These are phyloP conservation scores for Arabidopsis thaliana DNA, from an alignment of 345 rosid genomes.

Conservation along the genomic window DNA sequence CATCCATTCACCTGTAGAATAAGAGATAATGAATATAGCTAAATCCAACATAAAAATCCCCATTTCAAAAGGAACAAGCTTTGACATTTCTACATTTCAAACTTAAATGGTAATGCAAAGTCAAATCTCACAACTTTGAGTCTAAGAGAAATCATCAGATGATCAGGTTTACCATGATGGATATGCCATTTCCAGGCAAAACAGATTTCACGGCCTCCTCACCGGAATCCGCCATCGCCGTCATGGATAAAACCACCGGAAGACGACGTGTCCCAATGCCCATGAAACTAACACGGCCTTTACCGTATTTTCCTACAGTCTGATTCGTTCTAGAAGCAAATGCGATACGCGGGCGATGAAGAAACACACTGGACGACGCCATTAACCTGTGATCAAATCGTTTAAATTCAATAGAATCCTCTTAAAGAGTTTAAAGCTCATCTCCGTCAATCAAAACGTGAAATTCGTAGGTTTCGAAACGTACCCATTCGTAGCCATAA, in stretches of 20 bases:
- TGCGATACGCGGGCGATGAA: constrained; percentile 33
- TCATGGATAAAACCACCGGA: constrained; percentile 46
- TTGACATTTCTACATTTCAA: constrained; percentile 11
- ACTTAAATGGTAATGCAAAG: not conserved
- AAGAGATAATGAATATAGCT: constrained; percentile 1
- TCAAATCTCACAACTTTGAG: not conserved
- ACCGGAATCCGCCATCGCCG: constrained; percentile 41
- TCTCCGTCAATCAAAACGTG: constrained; percentile 12
- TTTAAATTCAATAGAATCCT: not conserved
- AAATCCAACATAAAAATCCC: not conserved
- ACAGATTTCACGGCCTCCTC: constrained; percentile 35
- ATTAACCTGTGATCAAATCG: constrained; percentile 38
- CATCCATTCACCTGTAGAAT: constrained; percentile 79
- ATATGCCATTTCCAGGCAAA: constrained; percentile 43
- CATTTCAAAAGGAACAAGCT: constrained; percentile 13
- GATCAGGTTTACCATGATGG: constrained; percentile 54
- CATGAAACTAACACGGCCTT: constrained; percentile 24
- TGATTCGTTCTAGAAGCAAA: constrained; percentile 40
- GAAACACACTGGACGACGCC: constrained; percentile 44
- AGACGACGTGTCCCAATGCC: constrained; percentile 25
- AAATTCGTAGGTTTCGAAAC: not conserved
- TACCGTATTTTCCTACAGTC: constrained; percentile 8
- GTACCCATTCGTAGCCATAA: constrained; percentile 44
- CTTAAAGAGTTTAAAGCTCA: not conserved
- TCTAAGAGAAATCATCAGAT: not conserved